Evolutionary conservation across 495 filamentous ascomycete genomes (phyloP), one percentile per base, ranked within the genome.

Genomic region (Penicillium silybi): DNA sequence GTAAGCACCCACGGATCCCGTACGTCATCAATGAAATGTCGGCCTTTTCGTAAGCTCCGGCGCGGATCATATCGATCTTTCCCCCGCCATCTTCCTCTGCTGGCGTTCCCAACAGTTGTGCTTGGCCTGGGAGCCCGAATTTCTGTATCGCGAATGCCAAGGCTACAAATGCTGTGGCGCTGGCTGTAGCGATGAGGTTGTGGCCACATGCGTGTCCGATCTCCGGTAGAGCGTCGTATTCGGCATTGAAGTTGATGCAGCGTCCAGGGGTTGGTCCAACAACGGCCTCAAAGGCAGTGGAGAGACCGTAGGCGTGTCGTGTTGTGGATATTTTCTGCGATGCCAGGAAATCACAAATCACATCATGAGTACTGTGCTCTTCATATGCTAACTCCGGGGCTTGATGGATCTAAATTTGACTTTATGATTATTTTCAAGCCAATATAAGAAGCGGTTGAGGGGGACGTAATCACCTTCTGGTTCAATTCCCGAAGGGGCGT

Each of bases 1-100:
- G 6, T 39, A 16, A 19, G 18, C 2, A 4, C 1, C 37, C 4
- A 19, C 18, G 4, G 7, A 26, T 15, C 8, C 8, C 41, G 5
- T 40, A 48, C 46, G 76, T 71, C 56, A 84, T 80, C 38, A 85
- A 67, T 15, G 66, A 75, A 46, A 81, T 73, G 56, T 85, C 80
- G 25, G 81, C 79, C 42, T 75, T 72, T 22, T 70, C 56, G 62
- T 81, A 84, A 1, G 81, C 83, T 0, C 80, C 81, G 1, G 71
- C 75, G 6, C 80, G 45, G 22, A 85, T 64, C n/a, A 86, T 69
- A 34, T 72, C 76, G 54, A 83, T 79, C 58, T 88, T 86, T 15
- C 83, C 84, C 13, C 81, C 82, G n/a, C 79, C 77, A 10, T 72
- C 77, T 71, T 86, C 83, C 65, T 87, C 84, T 0, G 79, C 84